A percentile compares a stretch with the other conserved stretches of the same genome.
Evolutionary conservation across 177 flowering plant genomes (phyloP).

Genomic region (Telopea speciosissima): DNA sequence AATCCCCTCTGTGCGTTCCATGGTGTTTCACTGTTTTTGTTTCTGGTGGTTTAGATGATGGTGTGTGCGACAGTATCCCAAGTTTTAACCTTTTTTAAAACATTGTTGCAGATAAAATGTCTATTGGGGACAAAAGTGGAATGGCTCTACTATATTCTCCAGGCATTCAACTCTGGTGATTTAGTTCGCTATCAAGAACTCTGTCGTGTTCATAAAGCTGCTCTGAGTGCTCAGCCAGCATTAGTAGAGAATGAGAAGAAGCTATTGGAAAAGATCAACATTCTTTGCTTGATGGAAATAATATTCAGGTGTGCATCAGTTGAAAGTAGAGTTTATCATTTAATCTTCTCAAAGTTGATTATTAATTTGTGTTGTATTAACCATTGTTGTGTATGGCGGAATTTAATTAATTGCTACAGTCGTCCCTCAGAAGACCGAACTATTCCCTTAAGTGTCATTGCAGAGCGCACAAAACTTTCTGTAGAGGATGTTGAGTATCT

Average conservation of each 20-base stretch:
- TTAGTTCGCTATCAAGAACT: conserved; percentile 83
- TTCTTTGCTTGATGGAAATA: conserved; percentile 94
- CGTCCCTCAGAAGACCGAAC: conserved; percentile 92
- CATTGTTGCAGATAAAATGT: conserved; percentile 57
- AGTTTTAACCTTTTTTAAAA: conserved; percentile 1
- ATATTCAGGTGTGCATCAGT: conserved; percentile 58
- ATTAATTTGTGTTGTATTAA: background rate
- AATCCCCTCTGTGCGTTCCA: no score
- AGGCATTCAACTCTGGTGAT: conserved; percentile 86
- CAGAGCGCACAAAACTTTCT: conserved; percentile 80
- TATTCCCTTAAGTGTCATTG: conserved; percentile 67
- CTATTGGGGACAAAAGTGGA: conserved; percentile 77
- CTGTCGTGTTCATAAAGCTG: conserved; percentile 70
- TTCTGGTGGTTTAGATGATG: no score
- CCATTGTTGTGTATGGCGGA: background rate
- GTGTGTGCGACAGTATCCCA: no score
- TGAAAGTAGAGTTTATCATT: background rate
- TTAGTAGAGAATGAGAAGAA: conserved; percentile 78
- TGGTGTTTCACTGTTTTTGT: no score
- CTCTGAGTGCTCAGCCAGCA: conserved; percentile 81
- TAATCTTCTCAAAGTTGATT: background rate
- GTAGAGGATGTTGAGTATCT: conserved; percentile 90
- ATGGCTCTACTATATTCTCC: conserved; percentile 84
- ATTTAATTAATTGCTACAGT: conserved; percentile 33
- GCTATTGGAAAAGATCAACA: conserved; percentile 80